Base-by-base conservation (phyloP, 176 grass and related monocot genomes). In the Raddia distichophylla region DNA sequence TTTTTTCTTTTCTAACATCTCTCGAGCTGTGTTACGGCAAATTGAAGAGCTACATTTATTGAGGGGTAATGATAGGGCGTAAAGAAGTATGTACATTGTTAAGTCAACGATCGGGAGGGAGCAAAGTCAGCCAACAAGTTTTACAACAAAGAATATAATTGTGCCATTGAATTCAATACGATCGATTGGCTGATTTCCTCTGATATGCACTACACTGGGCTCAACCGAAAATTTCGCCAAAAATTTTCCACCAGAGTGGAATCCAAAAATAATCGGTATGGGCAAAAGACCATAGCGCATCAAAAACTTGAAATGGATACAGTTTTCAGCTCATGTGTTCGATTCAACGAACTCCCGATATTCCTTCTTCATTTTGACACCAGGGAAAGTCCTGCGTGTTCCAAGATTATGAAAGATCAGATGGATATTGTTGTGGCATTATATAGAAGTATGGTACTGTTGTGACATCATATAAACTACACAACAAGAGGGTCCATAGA, bases 311-410 rank as follows among this genome's bases (percentile, higher is more conserved):
- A 49, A 51, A 66, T n/a, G n/a, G 7, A 68, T 66, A 46, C 6
- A 32, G 18, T 32, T 42, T 37, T 79, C 63, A 44, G 5, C 67
- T 99, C 86, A 98, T 91, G 91, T 99, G 84, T 96, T 90, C 3
- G 87, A 76, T 79, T 96, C 97, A 10, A 99, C 90, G 35, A 99
- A 81, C 61, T 99, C 97, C 52, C 83, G 82, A 51, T 99, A 99
- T 90, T 99, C 93, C 62, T 99, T 99, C 91, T 99, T 99, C 91
- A 87, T 99, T 81, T 96, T 99, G 60, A 99, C 93, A 64, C 97
- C 97, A 34, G 97, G 79, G 56, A 96, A 60, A 67, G 87, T 96
- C 89, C 97, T 99, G 91, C 77, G 73, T 79, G 51, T 79, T 64
- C 50, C 81, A 77, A 79, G 52, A 81, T 45, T 57, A 86, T 59